Conservation (phyloP, 345 rosid species). For the Durio zibethinus region DNA sequence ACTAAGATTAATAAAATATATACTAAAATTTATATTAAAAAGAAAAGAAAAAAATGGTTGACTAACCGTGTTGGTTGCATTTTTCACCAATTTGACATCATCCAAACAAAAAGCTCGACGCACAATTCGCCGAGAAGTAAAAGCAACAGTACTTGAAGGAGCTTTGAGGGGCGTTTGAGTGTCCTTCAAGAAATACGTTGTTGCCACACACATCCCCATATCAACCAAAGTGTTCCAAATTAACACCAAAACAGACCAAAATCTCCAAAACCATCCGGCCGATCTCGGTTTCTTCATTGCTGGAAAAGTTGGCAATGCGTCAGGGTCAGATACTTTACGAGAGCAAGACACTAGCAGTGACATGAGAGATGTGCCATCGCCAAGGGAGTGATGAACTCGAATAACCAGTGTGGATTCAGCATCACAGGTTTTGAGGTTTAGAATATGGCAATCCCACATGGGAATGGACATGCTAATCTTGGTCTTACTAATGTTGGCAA, state of each 20-base stretch:
- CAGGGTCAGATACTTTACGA: not conserved
- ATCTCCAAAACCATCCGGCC: not conserved
- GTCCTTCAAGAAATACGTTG: conserved; percentile 23
- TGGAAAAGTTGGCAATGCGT: not conserved
- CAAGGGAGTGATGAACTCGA: conserved; percentile 43
- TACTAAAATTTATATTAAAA: too few species aligned
- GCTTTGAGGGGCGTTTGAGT: conserved; percentile 34
- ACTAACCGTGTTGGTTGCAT: conserved; percentile 20
- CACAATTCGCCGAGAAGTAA: conserved; percentile 26
- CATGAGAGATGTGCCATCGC: conserved; percentile 41
- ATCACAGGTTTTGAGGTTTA: conserved; percentile 27
- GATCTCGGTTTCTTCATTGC: not conserved
- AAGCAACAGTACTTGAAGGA: conserved; percentile 9
- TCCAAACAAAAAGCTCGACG: conserved; percentile 26
- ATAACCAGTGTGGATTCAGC: conserved; percentile 29
- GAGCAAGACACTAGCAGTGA: conserved; percentile 35
- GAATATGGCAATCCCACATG: conserved; percentile 43
- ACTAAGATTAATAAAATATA: too few species aligned
- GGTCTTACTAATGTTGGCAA: conserved; percentile 18
- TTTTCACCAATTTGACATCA: conserved; percentile 27
- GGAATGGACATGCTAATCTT: conserved; percentile 31
- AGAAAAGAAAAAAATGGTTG: not conserved
- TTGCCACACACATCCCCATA: conserved; percentile 24
- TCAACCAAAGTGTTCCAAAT: conserved; percentile 31
- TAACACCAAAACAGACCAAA: conserved; percentile 4